phyloP scores from a whole-genome alignment of 228 moss, liverwort and hornwort genomes.

The Sphagnum fallax region DNA sequence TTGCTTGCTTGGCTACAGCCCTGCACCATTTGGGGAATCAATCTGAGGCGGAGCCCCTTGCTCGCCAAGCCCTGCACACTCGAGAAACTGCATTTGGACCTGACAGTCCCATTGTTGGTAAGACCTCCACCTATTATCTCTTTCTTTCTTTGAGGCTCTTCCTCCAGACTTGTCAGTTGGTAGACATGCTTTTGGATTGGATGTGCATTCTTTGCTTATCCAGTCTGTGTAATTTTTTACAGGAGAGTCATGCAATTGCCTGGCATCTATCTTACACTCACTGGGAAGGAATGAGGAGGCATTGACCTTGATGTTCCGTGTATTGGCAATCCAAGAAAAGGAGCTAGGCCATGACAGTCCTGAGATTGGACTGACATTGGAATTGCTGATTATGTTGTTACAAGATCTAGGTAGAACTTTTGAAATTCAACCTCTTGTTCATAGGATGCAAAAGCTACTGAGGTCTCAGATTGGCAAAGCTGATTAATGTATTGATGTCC shows the following conservation, averaged over 20 bases:
- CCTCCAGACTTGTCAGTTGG: too few species aligned
- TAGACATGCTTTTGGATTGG: too few species aligned
- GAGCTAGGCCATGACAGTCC: conserved; percentile 41
- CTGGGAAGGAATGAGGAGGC: conserved; percentile 26
- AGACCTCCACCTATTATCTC: conserved; percentile 9
- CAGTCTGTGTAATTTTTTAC: conserved; percentile 1
- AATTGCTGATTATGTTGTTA: conserved; percentile 36
- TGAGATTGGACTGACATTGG: conserved; percentile 49
- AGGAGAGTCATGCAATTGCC: conserved; percentile 43
- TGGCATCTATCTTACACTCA: conserved; percentile 39
- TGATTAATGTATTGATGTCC: too few species aligned
- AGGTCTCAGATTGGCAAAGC: too few species aligned
- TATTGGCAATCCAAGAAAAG: conserved; percentile 48
- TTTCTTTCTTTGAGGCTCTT: too few species aligned
- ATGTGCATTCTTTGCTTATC: neutral
- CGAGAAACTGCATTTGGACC: conserved; percentile 74
- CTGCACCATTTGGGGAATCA: conserved; percentile 72
- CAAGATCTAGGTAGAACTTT: conserved; percentile 39
- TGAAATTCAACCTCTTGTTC: conserved; percentile 32
- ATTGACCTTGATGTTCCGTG: conserved; percentile 27
- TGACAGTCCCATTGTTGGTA: conserved; percentile 66
- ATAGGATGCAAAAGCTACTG: conserved; percentile 23
- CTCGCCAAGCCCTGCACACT: conserved; percentile 81
- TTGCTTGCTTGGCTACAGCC: conserved; percentile 77
- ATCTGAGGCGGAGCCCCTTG: conserved; percentile 76